These are phyloP conservation scores for Penicillium manginii DNA, from an alignment of 495 filamentous ascomycete genomes.

Conservation along the genomic window DNA sequence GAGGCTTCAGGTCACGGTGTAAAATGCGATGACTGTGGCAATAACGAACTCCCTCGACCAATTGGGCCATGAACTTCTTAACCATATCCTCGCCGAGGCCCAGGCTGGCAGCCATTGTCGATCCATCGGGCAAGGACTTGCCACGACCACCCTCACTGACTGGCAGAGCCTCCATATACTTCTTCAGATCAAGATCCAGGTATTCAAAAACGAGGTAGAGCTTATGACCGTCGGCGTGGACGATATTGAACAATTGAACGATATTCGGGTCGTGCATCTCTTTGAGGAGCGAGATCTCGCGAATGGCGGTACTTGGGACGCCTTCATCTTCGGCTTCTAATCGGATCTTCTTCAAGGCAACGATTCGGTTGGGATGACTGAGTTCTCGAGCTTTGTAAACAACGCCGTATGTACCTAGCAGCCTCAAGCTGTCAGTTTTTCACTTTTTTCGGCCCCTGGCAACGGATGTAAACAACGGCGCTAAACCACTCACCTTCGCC, in stretches of 20 bases:
- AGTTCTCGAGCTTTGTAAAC: constrained; percentile 92
- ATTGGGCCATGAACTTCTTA: constrained; percentile 96
- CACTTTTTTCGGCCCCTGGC: neutral
- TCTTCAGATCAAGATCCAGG: constrained; percentile 92
- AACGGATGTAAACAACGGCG: constrained; percentile 7
- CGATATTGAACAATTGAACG: constrained; percentile 88
- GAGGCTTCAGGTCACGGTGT: constrained; percentile 96
- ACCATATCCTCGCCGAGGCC: constrained; percentile 90
- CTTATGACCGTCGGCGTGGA: constrained; percentile 95
- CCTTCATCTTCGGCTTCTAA: constrained; percentile 97
- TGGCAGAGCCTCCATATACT: constrained; percentile 98
- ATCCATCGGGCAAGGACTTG: constrained; percentile 83
- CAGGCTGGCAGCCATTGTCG: constrained; percentile 65
- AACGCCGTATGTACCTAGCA: constrained; percentile 83
- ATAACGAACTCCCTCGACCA: constrained; percentile 88
- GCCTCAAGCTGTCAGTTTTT: constrained; percentile 14
- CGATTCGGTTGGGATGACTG: constrained; percentile 74
- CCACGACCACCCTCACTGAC: constrained; percentile 87
- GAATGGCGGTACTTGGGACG: constrained; percentile 94
- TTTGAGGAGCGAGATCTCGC: constrained; percentile 94
- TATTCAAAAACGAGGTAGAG: constrained; percentile 95
- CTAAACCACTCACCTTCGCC: constrained; percentile 74
- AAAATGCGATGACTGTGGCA: constrained; percentile 95
- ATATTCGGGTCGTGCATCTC: constrained; percentile 98
- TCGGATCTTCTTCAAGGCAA: constrained; percentile 97